A percentile compares a stretch with the other conserved stretches of the same genome.
phyloP scores from a whole-genome alignment of 2,329 filamentous ascomycete genomes.

The Sporothrix inflata region DNA sequence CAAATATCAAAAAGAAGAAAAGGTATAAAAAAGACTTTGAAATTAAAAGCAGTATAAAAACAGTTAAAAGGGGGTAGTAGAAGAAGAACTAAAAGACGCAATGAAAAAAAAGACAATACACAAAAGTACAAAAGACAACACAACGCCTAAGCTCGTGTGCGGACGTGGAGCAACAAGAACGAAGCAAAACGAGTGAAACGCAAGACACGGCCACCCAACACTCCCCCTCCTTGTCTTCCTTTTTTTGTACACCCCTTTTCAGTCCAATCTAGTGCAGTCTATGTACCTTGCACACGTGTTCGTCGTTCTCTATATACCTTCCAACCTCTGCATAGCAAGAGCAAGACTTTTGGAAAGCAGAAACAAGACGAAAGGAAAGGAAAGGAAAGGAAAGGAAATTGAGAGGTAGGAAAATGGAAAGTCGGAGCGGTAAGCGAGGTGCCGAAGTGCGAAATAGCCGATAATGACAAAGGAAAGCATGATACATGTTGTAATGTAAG shows the following conservation, averaged over 20 bases:
- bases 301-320: background rate
- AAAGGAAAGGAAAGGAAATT: background rate
- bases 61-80: constrained; percentile 8
- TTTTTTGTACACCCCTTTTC: background rate
- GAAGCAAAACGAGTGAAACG: background rate
- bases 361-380: background rate
- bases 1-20: background rate
- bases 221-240: background rate
- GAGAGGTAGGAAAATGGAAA: background rate
- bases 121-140: background rate
- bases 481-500: constrained; percentile 17
- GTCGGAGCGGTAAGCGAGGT: background rate
- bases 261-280: background rate
- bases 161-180: constrained; percentile 3
- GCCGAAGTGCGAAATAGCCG: background rate
- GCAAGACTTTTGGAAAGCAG: background rate
- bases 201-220: background rate
- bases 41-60: constrained; percentile 15
- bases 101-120: constrained; percentile 17
- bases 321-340: background rate
- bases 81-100: constrained; percentile 16
- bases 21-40: background rate
- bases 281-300: background rate
- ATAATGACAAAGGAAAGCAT: constrained; percentile 8
- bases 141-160: constrained; percentile 19